phyloP scores from a whole-genome alignment of 2,329 filamentous ascomycete species.

The Gyromitra esculenta region DNA sequence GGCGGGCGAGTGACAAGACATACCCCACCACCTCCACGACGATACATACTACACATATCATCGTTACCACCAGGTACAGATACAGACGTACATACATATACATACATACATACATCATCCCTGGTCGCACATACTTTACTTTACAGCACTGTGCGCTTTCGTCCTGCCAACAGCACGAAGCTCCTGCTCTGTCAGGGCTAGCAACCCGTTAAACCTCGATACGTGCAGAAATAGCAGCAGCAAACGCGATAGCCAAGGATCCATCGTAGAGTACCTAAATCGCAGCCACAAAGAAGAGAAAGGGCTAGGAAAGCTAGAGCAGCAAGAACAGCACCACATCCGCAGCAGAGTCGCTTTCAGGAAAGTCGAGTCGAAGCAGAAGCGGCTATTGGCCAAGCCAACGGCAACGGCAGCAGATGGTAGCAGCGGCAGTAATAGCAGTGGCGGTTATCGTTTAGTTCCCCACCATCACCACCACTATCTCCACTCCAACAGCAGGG shows the following conservation, averaged over 20 bases:
- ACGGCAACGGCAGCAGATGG: slow-evolving; percentile 28
- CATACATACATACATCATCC: slow-evolving; percentile 28
- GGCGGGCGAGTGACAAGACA: slow-evolving; percentile 15
- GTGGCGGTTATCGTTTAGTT: slow-evolving; percentile 43
- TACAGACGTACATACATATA: slow-evolving; percentile 32
- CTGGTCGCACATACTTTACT: slow-evolving; percentile 24
- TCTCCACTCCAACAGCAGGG: slow-evolving; percentile 15
- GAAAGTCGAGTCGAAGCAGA: slow-evolving; percentile 43
- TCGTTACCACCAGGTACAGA: neutral
- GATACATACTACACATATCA: slow-evolving; percentile 6
- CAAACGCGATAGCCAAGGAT: slow-evolving; percentile 43
- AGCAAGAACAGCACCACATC: neutral
- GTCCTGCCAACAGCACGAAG: slow-evolving; percentile 35
- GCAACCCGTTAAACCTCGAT: slow-evolving; percentile 32
- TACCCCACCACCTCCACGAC: slow-evolving; percentile 25
- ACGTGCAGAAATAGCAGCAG: slow-evolving; percentile 33
- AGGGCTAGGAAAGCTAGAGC: slow-evolving; percentile 2
- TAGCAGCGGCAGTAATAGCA: slow-evolving; percentile 18
- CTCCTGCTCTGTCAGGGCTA: slow-evolving; percentile 26
- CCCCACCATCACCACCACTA: slow-evolving; percentile 31
- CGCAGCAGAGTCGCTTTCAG: slow-evolving; percentile 32
- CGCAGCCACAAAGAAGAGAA: slow-evolving; percentile 25
- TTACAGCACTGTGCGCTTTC: slow-evolving; percentile 13
- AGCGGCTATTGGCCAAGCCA: slow-evolving; percentile 37
- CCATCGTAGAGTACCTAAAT: slow-evolving; percentile 8